phyloP scores from a whole-genome alignment of 257 asterid species.

The Voacanga thouarsii region DNA sequence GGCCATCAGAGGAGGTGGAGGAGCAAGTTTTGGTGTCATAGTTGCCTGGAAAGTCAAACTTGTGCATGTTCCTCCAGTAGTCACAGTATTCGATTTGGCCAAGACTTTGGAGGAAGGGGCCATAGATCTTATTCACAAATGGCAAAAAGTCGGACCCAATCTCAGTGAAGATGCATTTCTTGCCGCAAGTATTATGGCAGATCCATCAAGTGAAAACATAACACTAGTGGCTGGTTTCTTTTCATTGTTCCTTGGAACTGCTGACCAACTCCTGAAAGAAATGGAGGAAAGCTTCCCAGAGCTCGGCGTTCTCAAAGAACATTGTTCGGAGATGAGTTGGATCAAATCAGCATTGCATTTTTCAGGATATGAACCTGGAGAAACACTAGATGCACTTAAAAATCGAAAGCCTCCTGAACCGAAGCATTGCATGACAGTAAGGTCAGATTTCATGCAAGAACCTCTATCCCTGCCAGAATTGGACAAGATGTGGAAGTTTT shows the following conservation, averaged over 20 bases:
- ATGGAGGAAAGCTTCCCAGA: conserved; percentile 45
- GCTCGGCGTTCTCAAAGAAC: conserved; percentile 33
- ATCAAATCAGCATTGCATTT: conserved; percentile 37
- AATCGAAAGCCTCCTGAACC: conserved; percentile 23
- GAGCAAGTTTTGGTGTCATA: conserved; percentile 39
- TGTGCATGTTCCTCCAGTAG: conserved; percentile 34
- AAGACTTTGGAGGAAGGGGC: conserved; percentile 37
- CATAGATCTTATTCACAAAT: conserved; percentile 29
- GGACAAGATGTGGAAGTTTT: conserved; percentile 29
- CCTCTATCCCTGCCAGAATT: conserved; percentile 29
- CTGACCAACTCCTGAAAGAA: conserved; percentile 17
- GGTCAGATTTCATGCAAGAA: conserved; percentile 31
- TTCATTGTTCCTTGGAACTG: conserved; percentile 37
- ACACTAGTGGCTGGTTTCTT: conserved; percentile 36
- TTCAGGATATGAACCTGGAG: conserved; percentile 32
- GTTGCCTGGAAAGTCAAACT: conserved; percentile 36
- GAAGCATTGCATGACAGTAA: conserved; percentile 32
- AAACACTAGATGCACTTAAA: conserved; percentile 28
- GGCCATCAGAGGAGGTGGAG: conserved; percentile 27
- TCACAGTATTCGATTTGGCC: conserved; percentile 38
- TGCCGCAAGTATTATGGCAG: conserved; percentile 17
- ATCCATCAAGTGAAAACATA: neutral
- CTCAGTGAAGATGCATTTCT: conserved; percentile 30
- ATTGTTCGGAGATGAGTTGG: conserved; percentile 42
- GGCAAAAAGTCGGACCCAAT: conserved; percentile 30